Conservation (phyloP, 202 grass and related monocot species). For the Musa balbisiana region DNA sequence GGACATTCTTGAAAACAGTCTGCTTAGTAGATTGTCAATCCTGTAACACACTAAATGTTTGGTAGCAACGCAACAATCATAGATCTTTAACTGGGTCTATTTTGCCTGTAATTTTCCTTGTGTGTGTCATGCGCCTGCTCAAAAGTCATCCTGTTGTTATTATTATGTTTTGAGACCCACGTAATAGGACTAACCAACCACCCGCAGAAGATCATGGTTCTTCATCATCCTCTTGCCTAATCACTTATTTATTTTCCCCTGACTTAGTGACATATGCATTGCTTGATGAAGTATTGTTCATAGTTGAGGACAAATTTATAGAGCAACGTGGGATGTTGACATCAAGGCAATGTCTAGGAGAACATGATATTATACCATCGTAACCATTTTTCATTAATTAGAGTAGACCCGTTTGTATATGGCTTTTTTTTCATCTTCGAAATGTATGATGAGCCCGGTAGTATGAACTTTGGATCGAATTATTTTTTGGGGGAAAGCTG, state of each 20-base stretch:
- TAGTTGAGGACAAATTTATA: background rate
- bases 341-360: too few relatives aligned
- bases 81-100: too few relatives aligned
- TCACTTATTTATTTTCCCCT: background rate
- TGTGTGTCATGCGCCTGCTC: too few relatives aligned
- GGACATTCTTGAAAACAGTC: too few relatives aligned
- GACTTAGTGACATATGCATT: background rate
- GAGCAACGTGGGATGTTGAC: too few relatives aligned
- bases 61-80: too few relatives aligned
- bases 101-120: too few relatives aligned
- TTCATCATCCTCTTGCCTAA: background rate
- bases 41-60: too few relatives aligned
- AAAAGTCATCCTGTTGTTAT: too few relatives aligned
- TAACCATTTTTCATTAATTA: background rate
- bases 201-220: background rate
- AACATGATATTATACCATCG: too few relatives aligned
- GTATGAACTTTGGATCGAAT: background rate
- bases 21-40: too few relatives aligned
- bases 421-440: background rate
- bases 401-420: background rate
- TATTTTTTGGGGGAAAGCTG: background rate
- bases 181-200: background rate
- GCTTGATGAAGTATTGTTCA: background rate
- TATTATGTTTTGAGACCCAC: too few relatives aligned
- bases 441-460: background rate